These are phyloP conservation scores for Ogataea hybrid DNA, from an alignment of 1,139 yeast genomes.

Conservation along the genomic window DNA sequence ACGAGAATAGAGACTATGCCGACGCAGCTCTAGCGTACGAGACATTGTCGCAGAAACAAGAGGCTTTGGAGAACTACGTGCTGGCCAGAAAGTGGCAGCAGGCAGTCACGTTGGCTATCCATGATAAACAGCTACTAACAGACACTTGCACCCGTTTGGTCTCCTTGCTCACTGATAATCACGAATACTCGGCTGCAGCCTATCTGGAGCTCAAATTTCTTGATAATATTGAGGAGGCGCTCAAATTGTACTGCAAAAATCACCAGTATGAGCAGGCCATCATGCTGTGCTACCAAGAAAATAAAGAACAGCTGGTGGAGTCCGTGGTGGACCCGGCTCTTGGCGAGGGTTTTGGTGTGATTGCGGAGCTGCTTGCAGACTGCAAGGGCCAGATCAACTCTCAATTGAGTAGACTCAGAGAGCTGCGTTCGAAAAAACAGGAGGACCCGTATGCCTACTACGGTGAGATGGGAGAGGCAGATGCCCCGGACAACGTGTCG, in stretches of 20 bases:
- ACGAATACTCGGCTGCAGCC: constrained; percentile 82
- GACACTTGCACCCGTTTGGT: constrained; percentile 60
- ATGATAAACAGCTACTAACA: constrained; percentile 36
- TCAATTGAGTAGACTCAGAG: constrained; percentile 80
- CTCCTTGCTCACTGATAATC: constrained; percentile 60
- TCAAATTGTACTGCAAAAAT: constrained; percentile 69
- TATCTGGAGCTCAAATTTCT: constrained; percentile 65
- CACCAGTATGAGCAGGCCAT: constrained; percentile 77
- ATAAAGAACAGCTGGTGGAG: constrained; percentile 47
- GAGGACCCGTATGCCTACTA: constrained; percentile 86
- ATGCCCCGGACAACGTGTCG: constrained; percentile 90
- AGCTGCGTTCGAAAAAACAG: constrained; percentile 75
- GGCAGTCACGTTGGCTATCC: constrained; percentile 63
- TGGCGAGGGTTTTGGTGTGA: constrained; percentile 82
- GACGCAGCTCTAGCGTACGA: constrained; percentile 85
- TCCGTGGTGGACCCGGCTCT: constrained; percentile 68
- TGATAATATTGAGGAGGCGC: constrained; percentile 58
- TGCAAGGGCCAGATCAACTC: constrained; percentile 83
- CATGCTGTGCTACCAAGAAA: constrained; percentile 50
- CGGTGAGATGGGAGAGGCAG: constrained; percentile 62
- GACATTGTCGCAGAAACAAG: constrained; percentile 50
- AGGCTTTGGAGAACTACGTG: constrained; percentile 70
- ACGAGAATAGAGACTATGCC: constrained; percentile 50
- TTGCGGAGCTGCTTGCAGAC: constrained; percentile 89
- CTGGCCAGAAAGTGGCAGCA: constrained; percentile 81